These are phyloP conservation scores for Ulota crispa DNA, from an alignment of 225 moss, liverwort and hornwort genomes.

Conservation along the genomic window DNA sequence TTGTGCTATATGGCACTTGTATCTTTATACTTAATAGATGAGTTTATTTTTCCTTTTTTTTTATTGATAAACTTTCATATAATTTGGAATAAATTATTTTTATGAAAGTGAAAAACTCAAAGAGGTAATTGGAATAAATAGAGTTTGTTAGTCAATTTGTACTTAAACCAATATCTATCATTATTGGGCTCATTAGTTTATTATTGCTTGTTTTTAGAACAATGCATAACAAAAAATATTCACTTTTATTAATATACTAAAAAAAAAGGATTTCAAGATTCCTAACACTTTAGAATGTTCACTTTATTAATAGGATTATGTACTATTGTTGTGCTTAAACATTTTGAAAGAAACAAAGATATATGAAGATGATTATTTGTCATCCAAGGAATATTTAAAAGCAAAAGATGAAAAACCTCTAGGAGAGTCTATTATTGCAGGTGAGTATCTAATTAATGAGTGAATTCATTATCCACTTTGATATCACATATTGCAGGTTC, in stretches of 20 bases:
- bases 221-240: not conserved
- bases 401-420: fast-evolving
- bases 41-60: not conserved
- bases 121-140: not conserved
- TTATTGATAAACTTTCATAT: too few relatives aligned
- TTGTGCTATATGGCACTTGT: not conserved
- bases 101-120: not conserved
- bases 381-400: not conserved
- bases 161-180: too few relatives aligned
- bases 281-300: not conserved
- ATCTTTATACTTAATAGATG: not conserved
- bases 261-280: not conserved
- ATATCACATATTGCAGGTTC: fast-evolving
- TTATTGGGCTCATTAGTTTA: too few relatives aligned
- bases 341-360: not conserved
- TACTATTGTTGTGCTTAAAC: not conserved
- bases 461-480: fast-evolving
- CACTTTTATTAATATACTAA: not conserved
- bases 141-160: too few relatives aligned
- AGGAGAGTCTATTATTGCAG: not conserved
- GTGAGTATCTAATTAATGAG: not conserved
- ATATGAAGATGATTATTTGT: too few relatives aligned
- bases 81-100: not conserved
- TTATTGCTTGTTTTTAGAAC: too few relatives aligned
- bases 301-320: not conserved